Evolutionary conservation across 306 rosid species (phyloP), one percentile per base, ranked within the genome.

Genomic region (Gastrolobium bilobum): DNA sequence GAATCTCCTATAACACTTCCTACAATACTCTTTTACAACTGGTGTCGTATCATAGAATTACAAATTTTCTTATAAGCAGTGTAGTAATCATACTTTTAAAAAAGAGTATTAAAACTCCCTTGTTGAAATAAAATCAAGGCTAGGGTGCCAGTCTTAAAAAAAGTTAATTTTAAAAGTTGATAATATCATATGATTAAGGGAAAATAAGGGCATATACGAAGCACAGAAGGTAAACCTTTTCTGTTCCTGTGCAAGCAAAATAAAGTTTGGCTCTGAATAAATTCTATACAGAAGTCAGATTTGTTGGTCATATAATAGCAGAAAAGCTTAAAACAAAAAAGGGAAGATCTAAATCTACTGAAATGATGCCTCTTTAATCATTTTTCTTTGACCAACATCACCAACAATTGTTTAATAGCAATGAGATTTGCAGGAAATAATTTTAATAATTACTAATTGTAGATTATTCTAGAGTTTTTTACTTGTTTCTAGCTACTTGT

Each of bases 161-260:
- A 4, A n/a, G 2, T 2, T 5, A 20, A 4, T 31, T 4, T 40
- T 33, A 15, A 43, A 50, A 26, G 14, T 37, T 8, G 31, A 33
- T 35, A 68, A 46, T 51, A 69, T 59, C 71, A 78, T 56, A 78
- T 52, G 68, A 67, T 42, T 4, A 14, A 67, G 81, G 52, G 33
- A 50, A 35, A 65, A 11, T n/a, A 6, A n/a, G 52, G 68, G 44
- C 68, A 79, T 37, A 20, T 35, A 44, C 43, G 11, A 57, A 57
- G 42, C 76, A 10, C 2, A 42, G 30, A 78, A 42, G 34, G 39
- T 68, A 79, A 61, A 50, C 0, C 13, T n/a, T 51, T 54, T 52
- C 44, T 37, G 20, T 46, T 15, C 6, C 33, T 8, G 31, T n/a
- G 13, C 10, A 10, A 52, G 71, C 35, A 33, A 62, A 61, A 15